Conservation (phyloP, 139 green algal genomes). For the Chlorella sp. region DNA sequence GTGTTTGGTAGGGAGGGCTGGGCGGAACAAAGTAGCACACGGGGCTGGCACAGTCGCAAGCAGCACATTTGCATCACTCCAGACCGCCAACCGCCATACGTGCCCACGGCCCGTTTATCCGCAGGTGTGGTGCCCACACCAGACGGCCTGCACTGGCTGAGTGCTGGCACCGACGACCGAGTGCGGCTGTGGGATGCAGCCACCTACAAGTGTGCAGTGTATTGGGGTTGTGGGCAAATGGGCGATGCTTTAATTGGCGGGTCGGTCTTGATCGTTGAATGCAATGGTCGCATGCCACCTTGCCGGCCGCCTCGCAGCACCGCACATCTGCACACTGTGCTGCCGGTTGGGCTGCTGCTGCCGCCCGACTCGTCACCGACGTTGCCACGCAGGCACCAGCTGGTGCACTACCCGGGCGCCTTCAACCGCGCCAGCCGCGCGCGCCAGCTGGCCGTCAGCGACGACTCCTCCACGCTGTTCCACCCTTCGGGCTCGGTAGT, state of each 20-base stretch:
- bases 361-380: neutral
- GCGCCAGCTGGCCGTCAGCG: constrained; percentile 66
- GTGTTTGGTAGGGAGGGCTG: neutral
- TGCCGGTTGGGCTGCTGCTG: neutral
- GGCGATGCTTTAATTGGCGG: too few species aligned
- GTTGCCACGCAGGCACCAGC: constrained; percentile 45
- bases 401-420: constrained; percentile 73
- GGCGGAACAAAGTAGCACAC: neutral
- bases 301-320: too few species aligned
- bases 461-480: constrained; percentile 74
- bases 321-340: neutral
- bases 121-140: constrained; percentile 65
- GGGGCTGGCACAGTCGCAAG: neutral
- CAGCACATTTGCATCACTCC: too few species aligned
- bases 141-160: constrained; percentile 72
- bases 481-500: constrained; percentile 70
- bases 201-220: constrained; percentile 1
- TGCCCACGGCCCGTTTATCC: neutral
- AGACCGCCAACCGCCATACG: too few species aligned
- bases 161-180: constrained; percentile 74
- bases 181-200: constrained; percentile 83
- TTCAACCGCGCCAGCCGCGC: constrained; percentile 61
- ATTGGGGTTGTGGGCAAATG: too few species aligned
- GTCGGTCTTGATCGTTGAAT: too few species aligned
- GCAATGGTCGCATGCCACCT: too few species aligned